Evolutionary conservation across 2,329 filamentous ascomycete genomes (phyloP).

Genomic region (Colletotrichum sp.): DNA sequence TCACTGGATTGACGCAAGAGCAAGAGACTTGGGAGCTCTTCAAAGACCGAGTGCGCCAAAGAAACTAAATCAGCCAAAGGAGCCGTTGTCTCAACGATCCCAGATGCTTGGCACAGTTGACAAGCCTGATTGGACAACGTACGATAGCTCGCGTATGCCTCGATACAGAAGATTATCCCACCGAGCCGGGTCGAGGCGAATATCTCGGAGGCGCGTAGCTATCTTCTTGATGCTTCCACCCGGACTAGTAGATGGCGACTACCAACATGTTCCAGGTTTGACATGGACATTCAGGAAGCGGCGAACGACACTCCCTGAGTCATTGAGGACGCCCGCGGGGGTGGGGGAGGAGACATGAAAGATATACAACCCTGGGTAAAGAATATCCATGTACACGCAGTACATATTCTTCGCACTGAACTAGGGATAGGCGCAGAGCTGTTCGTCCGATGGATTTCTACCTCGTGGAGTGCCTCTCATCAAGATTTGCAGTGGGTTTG

Average conservation of each 20-base stretch:
- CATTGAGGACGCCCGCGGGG: not conserved
- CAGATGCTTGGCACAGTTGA: not conserved
- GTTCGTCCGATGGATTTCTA: not conserved
- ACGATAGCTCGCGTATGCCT: not conserved
- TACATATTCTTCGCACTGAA: not conserved
- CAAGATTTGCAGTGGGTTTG: not conserved
- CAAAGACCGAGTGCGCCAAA: not conserved
- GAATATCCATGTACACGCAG: not conserved
- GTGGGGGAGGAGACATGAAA: not conserved
- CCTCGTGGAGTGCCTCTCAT: not conserved
- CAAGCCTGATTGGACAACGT: constrained; percentile 1
- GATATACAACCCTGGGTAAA: not conserved
- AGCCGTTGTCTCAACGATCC: not conserved
- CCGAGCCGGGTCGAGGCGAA: not conserved
- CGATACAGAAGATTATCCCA: not conserved
- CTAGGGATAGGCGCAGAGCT: not conserved
- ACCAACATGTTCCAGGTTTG: not conserved
- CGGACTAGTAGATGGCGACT: not conserved
- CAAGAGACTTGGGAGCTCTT: not conserved
- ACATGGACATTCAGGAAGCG: not conserved
- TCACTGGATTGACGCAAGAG: not conserved
- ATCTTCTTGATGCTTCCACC: not conserved
- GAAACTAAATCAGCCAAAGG: not conserved
- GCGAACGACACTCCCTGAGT: not conserved
- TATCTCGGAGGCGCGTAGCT: not conserved